phyloP scores from a whole-genome alignment of 1,284 basidiomycete species.

The Kalmanozyma brasiliensis region DNA sequence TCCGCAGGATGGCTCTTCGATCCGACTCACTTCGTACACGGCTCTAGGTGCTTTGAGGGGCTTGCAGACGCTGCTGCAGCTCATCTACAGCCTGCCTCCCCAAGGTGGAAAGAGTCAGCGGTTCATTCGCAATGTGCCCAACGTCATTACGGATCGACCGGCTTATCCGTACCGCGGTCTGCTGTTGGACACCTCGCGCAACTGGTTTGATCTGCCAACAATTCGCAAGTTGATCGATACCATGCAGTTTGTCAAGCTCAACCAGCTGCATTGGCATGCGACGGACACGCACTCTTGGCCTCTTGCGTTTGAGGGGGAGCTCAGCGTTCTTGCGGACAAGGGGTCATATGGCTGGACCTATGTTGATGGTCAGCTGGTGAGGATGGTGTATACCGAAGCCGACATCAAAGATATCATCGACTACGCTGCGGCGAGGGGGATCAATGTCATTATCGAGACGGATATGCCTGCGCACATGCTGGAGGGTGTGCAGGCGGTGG shows the following conservation, averaged over 20 bases:
- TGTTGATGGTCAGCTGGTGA: constrained; percentile 11
- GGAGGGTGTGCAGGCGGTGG: constrained; percentile 73
- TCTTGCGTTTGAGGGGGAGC: constrained; percentile 72
- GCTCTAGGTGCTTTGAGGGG: constrained; percentile 83
- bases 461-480: constrained; percentile 85
- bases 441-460: constrained; percentile 79
- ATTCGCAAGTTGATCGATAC: constrained; percentile 81
- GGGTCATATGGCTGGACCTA: constrained; percentile 77
- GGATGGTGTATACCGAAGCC: constrained; percentile 73
- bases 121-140: constrained; percentile 71
- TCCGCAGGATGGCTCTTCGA: constrained; percentile 74
- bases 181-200: constrained; percentile 81
- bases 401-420: constrained; percentile 76
- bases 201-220: constrained; percentile 73
- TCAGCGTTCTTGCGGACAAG: constrained; percentile 74
- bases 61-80: constrained; percentile 82
- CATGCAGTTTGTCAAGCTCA: constrained; percentile 86
- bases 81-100: constrained; percentile 71
- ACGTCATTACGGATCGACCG: constrained; percentile 69
- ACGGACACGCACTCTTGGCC: constrained; percentile 76
- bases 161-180: constrained; percentile 74
- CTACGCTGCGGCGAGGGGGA: constrained; percentile 80
- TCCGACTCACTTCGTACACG: constrained; percentile 76
- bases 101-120: constrained; percentile 41
- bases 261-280: constrained; percentile 81